These are phyloP conservation scores for Prunus davidiana DNA, from an alignment of 306 rosid species.

Conservation along the genomic window DNA sequence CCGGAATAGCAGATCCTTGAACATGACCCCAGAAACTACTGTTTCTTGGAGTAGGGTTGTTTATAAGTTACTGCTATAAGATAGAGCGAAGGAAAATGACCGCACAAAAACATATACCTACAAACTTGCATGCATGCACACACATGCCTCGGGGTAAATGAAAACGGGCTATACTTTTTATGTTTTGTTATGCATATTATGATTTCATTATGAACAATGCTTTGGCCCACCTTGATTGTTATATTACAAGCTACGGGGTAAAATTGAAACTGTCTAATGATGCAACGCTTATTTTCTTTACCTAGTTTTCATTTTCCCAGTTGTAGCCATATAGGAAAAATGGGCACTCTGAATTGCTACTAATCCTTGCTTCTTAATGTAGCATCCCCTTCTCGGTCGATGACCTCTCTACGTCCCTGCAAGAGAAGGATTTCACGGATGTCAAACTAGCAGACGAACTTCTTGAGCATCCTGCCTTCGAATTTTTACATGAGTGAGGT, in stretches of 20 bases:
- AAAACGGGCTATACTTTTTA: not conserved
- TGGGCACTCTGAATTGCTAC: not conserved
- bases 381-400: conserved; percentile 98
- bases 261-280: not conserved
- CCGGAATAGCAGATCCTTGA: not conserved
- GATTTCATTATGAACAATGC: no score
- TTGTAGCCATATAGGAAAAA: not conserved
- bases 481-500: conserved; percentile 85
- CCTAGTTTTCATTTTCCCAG: not conserved
- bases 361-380: conserved; percentile 26
- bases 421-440: conserved; percentile 83
- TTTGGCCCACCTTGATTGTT: not conserved
- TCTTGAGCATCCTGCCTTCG: conserved; percentile 85
- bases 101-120: not conserved
- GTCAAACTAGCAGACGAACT: conserved; percentile 84
- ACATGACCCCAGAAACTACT: no score
- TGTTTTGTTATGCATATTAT: not conserved
- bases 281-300: not conserved
- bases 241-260: not conserved
- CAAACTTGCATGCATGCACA: not conserved
- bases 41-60: not conserved
- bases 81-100: not conserved
- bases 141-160: not conserved
- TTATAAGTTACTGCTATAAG: not conserved
- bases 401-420: conserved; percentile 80